phyloP scores from a whole-genome alignment of 108 stramenopile species.

The Conticribra weissflogii region DNA sequence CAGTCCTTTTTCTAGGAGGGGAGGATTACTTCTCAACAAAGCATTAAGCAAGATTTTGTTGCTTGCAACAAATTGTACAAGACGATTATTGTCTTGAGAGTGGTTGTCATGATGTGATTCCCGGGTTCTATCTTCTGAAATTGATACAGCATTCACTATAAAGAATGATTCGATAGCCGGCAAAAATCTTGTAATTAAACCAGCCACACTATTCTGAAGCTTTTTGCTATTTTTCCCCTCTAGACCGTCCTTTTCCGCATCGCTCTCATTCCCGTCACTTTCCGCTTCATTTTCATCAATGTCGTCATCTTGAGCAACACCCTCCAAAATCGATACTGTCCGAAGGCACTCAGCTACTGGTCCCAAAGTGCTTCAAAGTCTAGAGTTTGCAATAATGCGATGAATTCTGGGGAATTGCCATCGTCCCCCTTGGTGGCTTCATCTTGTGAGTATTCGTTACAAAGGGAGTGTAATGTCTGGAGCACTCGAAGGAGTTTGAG shows the following conservation, averaged over 20 bases:
- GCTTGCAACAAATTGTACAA: constrained; percentile 84
- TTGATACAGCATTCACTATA: constrained; percentile 79
- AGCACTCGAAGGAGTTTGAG: constrained; percentile 90
- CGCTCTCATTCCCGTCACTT: constrained; percentile 39
- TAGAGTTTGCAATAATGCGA: constrained; percentile 66
- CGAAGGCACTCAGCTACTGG: constrained; percentile 76
- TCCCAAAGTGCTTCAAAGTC: constrained; percentile 83
- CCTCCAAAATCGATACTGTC: constrained; percentile 87
- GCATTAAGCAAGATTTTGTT: constrained; percentile 94
- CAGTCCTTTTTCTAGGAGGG: constrained; percentile 88
- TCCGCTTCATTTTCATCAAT: constrained; percentile 49
- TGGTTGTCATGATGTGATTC: constrained; percentile 17
- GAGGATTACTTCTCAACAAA: constrained; percentile 64
- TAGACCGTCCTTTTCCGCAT: constrained; percentile 32
- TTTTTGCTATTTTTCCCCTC: constrained; percentile 59
- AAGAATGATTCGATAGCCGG: constrained; percentile 96
- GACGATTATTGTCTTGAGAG: constrained; percentile 37
- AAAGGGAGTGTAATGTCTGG: constrained; percentile 82
- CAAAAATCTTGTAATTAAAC: constrained; percentile 89
- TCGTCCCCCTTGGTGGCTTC: constrained; percentile 48
- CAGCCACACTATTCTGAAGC: constrained; percentile 86
- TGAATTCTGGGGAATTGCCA: constrained; percentile 52
- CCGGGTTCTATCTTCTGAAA: constrained; percentile 26
- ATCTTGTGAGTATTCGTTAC: constrained; percentile 59
- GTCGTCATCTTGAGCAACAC: constrained; percentile 76